Evolutionary conservation across 768 basidiomycete genomes (phyloP).

Genomic region (Leccinum subtestaceum): DNA sequence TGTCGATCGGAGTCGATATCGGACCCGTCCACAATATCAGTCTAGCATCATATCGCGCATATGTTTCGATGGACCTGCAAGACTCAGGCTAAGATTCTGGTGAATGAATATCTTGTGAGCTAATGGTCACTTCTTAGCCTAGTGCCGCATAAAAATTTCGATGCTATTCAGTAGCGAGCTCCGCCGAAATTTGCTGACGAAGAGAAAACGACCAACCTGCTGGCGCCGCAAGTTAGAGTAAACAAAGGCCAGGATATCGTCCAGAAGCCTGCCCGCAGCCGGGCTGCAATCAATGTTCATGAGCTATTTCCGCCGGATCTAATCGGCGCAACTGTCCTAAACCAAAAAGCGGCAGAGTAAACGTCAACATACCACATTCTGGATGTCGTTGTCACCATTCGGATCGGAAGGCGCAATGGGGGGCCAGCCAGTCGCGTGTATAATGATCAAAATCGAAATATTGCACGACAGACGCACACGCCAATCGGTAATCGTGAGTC

Average conservation of each 20-base stretch:
- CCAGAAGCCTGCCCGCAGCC: constrained; percentile 1
- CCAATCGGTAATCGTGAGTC: not conserved
- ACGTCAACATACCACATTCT: constrained; percentile 12
- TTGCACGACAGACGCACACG: not conserved
- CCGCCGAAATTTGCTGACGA: not conserved
- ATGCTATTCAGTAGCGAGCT: constrained; percentile 1
- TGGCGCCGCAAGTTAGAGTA: constrained; percentile 1
- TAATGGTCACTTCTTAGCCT: not conserved
- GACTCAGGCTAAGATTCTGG: not conserved
- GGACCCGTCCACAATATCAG: not conserved
- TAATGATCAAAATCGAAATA: not conserved
- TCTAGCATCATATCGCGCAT: not conserved
- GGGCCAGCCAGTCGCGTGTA: not conserved
- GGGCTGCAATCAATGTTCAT: constrained; percentile 7
- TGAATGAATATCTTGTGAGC: not conserved
- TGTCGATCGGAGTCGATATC: constrained; percentile 11
- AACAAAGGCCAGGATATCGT: constrained; percentile 3
- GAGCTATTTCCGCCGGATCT: constrained; percentile 27
- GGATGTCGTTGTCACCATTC: not conserved
- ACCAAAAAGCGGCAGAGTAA: constrained; percentile 3
- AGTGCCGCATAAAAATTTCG: not conserved
- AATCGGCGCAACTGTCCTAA: constrained; percentile 21
- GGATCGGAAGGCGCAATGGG: constrained; percentile 1
- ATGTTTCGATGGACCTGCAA: not conserved
- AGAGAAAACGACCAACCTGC: not conserved